Percentiles rank a stretch among this genome's conserved stretches.
Conservation (phyloP, 192 early-diverging fungal genomes). For the Gorgonomyces haynaldii region DNA sequence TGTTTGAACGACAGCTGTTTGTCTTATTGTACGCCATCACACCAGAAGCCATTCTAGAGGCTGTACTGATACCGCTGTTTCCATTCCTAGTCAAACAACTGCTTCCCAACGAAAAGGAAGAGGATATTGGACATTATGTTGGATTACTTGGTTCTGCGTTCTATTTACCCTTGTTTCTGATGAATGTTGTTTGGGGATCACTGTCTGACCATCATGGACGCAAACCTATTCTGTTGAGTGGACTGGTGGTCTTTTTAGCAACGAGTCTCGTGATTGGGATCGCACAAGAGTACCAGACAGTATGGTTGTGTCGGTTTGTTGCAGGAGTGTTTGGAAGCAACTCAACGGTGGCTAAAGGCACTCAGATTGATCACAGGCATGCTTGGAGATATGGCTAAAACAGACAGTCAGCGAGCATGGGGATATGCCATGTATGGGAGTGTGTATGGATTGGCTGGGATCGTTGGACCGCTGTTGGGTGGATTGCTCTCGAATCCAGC, state of each 20-base stretch:
- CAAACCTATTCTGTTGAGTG: conserved; percentile 14
- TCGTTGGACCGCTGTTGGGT: conserved; percentile 29
- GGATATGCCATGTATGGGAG: conserved; percentile 34
- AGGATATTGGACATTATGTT: conserved; percentile 9
- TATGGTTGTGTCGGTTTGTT: conserved; percentile 19
- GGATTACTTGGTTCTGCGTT: conserved; percentile 32
- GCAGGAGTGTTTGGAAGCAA: conserved; percentile 36
- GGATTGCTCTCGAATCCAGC: conserved; percentile 35
- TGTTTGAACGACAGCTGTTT: no score
- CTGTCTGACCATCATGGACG: conserved; percentile 25
- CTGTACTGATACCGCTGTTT: conserved; percentile 30
- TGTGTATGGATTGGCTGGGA: conserved; percentile 30
- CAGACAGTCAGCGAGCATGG: conserved; percentile 20
- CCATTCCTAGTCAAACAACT: conserved; percentile 28
- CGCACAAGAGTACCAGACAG: conserved; percentile 10
- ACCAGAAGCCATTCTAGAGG: conserved; percentile 33
- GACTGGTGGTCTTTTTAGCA: conserved; percentile 11
- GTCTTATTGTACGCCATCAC: conserved; percentile 1
- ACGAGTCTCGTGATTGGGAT: conserved; percentile 14
- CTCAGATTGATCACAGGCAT: not conserved
- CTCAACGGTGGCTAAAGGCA: conserved; percentile 37
- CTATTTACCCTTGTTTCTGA: conserved; percentile 35
- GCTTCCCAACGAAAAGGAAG: not conserved
- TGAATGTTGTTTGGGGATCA: conserved; percentile 36
- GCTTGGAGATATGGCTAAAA: conserved; percentile 23